Conservation (phyloP, 192 early-diverging fungal genomes). For the Mortierella claussenii region DNA sequence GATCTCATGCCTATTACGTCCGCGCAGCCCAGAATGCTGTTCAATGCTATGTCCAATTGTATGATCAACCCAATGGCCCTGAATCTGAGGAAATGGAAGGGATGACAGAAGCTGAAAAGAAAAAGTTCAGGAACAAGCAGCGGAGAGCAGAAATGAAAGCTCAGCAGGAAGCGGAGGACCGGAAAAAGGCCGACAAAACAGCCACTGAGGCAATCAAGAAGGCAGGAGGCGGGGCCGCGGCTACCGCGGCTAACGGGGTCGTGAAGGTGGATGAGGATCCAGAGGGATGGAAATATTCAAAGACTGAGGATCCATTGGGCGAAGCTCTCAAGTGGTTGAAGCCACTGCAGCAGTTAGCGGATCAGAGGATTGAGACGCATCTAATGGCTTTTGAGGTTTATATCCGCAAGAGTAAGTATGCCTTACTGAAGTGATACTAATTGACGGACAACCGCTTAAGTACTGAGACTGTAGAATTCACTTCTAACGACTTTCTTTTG, state of each 20-base stretch:
- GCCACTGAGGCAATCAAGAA: constrained; percentile 39
- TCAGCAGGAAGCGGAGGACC: constrained; percentile 50
- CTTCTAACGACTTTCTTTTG: not conserved
- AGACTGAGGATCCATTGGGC: constrained; percentile 73
- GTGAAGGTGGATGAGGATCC: constrained; percentile 72
- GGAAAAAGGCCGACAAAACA: not conserved
- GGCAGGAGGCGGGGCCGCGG: constrained; percentile 13
- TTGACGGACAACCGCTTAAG: not conserved
- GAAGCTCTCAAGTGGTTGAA: constrained; percentile 83
- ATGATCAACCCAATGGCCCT: constrained; percentile 50
- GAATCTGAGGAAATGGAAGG: constrained; percentile 52
- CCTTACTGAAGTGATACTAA: not conserved
- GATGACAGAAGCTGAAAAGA: constrained; percentile 78
- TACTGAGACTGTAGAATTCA: not conserved
- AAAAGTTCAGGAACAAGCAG: constrained; percentile 81
- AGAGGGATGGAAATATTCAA: constrained; percentile 72
- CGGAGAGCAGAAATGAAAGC: constrained; percentile 79
- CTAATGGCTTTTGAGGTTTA: constrained; percentile 75
- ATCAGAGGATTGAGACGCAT: constrained; percentile 67
- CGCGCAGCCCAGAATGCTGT: constrained; percentile 81
- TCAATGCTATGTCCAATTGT: constrained; percentile 46
- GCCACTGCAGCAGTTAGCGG: constrained; percentile 69
- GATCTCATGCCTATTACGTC: constrained; percentile 75
- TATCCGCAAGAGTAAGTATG: constrained; percentile 65
- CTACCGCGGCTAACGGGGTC: too few relatives aligned